Base-by-base conservation (phyloP, 208 protist species). In the Leishmania gerbilli region DNA sequence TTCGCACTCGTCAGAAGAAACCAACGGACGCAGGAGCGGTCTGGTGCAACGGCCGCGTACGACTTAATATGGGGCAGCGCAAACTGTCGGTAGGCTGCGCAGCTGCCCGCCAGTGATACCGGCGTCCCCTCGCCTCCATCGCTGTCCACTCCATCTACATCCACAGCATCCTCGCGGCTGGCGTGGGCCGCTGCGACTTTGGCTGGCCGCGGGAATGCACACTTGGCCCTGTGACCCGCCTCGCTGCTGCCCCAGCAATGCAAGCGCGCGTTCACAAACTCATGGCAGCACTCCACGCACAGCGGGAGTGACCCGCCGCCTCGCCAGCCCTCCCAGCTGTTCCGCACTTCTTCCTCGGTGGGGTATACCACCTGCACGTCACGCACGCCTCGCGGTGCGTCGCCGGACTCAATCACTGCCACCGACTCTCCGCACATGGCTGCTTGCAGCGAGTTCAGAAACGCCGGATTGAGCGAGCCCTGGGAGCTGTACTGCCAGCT, bases 401-500 rank as follows among this genome's bases (percentile, higher is more conserved):
- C 37, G 34, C 60, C 77, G n/a, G 68, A 58, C n/a, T 62, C 27
- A 11, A 49, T 42, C 74, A 31, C 31, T 4, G 64, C 27, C 3
- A 76, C 84, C 9, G 81, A 71, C 21, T 45, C 45, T 5, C 79
- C 79, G 74, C 83, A 71, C 91, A 94, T 95, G 40, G 85, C 79
- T 17, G 78, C 49, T 60, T 85, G 76, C 40, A 95, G 69, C 2
- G 76, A n/a, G 27, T 56, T 58, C n/a, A 97, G 53, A 77, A 97
- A 97, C 8, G 3, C 17, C 2, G 81, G 74, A 17, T 84, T 92
- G 65, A 97, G 74, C 34, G 82, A 84, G 0, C 94, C 94, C 53
- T 97, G 94, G 6, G 92, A 96, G 77, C 88, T 94, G 90, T 93
- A 97, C 83, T 97, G 94, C 92, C 94, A 97, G 40, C 81, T 92